Percentiles rank a stretch among this genome's conserved stretches.
These are phyloP conservation scores for Malus hybrid DNA, from an alignment of 331 rosid genomes.

Conservation along the genomic window DNA sequence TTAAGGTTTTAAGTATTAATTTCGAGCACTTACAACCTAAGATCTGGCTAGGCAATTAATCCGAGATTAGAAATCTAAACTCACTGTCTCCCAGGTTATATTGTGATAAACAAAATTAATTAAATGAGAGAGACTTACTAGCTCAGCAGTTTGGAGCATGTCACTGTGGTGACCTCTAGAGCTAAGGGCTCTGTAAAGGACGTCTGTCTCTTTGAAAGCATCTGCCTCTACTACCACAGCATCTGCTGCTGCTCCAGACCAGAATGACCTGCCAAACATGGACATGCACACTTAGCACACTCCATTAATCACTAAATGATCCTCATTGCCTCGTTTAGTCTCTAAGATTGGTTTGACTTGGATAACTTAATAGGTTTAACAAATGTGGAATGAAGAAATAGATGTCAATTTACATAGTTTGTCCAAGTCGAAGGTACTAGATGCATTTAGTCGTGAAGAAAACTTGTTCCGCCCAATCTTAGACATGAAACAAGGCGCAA, in stretches of 20 bases:
- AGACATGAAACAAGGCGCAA: background rate
- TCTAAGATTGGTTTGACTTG: background rate
- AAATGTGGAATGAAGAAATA: background rate
- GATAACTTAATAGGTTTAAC: background rate
- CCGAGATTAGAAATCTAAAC: background rate
- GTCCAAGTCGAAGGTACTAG: background rate
- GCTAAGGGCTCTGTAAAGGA: conserved; percentile 55
- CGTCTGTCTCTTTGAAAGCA: conserved; percentile 86
- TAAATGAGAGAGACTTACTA: conserved; percentile 26
- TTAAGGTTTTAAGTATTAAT: background rate
- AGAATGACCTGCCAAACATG: conserved; percentile 48
- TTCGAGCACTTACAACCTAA: background rate
- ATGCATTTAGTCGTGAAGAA: background rate
- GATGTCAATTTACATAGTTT: background rate
- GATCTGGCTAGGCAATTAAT: background rate
- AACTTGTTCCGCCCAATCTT: background rate
- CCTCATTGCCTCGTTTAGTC: background rate
- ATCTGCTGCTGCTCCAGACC: conserved; percentile 48
- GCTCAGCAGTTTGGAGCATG: conserved; percentile 80
- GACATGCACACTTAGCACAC: background rate
- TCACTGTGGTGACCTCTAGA: conserved; percentile 70
- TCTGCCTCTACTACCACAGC: conserved; percentile 84
- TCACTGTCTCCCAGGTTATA: background rate
- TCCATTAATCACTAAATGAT: background rate
- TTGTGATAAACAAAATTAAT: background rate